Evolutionary conservation across 331 rosid genomes (phyloP).

Genomic region (Prunus yedoensis): DNA sequence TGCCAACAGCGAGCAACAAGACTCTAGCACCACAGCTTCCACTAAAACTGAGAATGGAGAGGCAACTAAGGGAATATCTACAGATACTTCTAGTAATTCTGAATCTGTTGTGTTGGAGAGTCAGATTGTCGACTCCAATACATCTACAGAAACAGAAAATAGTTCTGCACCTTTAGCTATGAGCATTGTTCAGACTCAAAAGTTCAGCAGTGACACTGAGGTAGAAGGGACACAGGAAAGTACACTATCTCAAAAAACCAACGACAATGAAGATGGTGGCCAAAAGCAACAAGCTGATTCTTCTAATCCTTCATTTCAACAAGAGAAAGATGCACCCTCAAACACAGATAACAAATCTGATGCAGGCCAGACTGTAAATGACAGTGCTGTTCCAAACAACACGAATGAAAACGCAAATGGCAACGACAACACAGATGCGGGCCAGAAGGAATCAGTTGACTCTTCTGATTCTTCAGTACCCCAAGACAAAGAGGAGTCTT

Average conservation of each 20-base stretch:
- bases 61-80: constrained; percentile 35
- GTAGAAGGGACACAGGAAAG: constrained; percentile 41
- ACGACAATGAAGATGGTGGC: constrained; percentile 34
- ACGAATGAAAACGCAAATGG: constrained; percentile 26
- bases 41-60: constrained; percentile 35
- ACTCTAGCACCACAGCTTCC: constrained; percentile 32
- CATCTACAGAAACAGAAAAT: constrained; percentile 10
- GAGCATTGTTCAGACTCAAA: constrained; percentile 32
- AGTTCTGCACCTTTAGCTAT: constrained; percentile 4
- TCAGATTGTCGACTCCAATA: constrained; percentile 11
- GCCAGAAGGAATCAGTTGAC: constrained; percentile 26
- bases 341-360: constrained; percentile 34
- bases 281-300: constrained; percentile 49
- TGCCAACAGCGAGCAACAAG: constrained; percentile 30
- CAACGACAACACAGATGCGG: constrained; percentile 28
- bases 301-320: constrained; percentile 30
- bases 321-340: constrained; percentile 40
- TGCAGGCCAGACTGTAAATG: constrained; percentile 34
- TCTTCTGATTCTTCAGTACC: constrained; percentile 35
- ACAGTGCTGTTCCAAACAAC: constrained; percentile 9
- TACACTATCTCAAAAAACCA: constrained; percentile 31
- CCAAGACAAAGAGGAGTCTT: constrained; percentile 31
- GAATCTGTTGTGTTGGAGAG: neutral
- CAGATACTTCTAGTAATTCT: constrained; percentile 33
- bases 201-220: constrained; percentile 27